These are phyloP conservation scores for Populus ilicifolia DNA, from an alignment of 345 rosid genomes.

Conservation along the genomic window DNA sequence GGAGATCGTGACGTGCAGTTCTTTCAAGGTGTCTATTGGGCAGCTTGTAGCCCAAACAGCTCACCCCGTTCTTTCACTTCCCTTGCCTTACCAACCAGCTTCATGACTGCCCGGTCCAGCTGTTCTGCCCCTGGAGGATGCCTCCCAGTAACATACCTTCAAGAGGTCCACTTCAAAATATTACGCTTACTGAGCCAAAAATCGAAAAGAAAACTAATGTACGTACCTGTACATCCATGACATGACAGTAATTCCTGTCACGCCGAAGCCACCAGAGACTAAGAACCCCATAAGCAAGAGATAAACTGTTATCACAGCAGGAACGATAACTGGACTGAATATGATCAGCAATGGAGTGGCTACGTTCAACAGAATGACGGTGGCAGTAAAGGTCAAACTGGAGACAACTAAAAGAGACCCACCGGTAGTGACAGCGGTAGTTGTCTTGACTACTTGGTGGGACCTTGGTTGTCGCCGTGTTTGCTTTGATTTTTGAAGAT, in stretches of 20 bases:
- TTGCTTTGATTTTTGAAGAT: slow-evolving; percentile 17
- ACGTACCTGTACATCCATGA: slow-evolving; percentile 75
- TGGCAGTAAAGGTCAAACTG: slow-evolving; percentile 59
- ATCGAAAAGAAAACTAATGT: neutral
- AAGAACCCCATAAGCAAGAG: slow-evolving; percentile 59
- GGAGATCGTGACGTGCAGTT: neutral
- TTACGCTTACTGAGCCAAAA: neutral
- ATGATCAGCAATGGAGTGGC: slow-evolving; percentile 84
- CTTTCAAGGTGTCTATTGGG: slow-evolving; percentile 5
- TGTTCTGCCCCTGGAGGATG: slow-evolving; percentile 61
- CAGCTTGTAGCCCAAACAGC: slow-evolving; percentile 44
- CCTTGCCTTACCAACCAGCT: slow-evolving; percentile 59
- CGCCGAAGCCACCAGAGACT: slow-evolving; percentile 77
- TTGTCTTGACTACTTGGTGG: slow-evolving; percentile 70
- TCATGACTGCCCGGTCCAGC: slow-evolving; percentile 64
- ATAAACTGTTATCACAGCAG: slow-evolving; percentile 51
- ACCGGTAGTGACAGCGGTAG: slow-evolving; percentile 74
- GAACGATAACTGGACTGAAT: slow-evolving; percentile 83
- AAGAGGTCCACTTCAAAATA: neutral
- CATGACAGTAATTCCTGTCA: slow-evolving; percentile 65
- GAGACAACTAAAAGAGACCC: slow-evolving; percentile 75
- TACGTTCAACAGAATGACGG: slow-evolving; percentile 67
- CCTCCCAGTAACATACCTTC: slow-evolving; percentile 70
- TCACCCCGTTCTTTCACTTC: slow-evolving; percentile 76
- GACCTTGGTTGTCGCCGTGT: slow-evolving; percentile 31